These are phyloP conservation scores for Aphanoascus verrucosus DNA, from an alignment of 2,329 filamentous ascomycete genomes.

Conservation along the genomic window DNA sequence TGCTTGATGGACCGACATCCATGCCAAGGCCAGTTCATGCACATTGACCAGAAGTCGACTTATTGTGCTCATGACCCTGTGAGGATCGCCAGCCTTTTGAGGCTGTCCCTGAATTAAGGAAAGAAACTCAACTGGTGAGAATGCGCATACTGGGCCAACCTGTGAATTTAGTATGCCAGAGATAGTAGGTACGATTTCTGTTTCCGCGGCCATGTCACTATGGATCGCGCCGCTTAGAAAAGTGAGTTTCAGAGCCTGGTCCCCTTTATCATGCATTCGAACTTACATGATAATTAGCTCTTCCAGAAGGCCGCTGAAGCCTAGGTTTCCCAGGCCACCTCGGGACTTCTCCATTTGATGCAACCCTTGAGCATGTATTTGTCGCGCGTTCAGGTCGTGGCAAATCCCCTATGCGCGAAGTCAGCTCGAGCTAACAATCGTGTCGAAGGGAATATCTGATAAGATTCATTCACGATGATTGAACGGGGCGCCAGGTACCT, in stretches of 20 bases:
- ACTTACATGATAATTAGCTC: conserved; percentile 12
- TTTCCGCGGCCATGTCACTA: neutral
- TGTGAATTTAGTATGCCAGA: neutral
- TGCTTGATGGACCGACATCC: neutral
- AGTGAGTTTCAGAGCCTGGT: neutral
- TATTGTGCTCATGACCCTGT: neutral
- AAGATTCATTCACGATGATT: neutral
- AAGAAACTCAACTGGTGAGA: conserved; percentile 1
- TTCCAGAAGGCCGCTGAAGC: conserved; percentile 9
- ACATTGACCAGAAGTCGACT: neutral
- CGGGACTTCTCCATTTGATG: conserved; percentile 8
- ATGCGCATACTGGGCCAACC: neutral
- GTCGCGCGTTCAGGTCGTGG: neutral
- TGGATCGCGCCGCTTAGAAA: neutral
- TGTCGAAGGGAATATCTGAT: neutral
- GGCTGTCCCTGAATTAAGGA: neutral
- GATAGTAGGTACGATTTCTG: neutral
- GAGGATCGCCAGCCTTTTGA: neutral
- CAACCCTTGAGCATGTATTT: conserved; percentile 3
- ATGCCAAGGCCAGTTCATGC: neutral
- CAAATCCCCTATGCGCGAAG: neutral
- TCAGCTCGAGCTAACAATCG: neutral
- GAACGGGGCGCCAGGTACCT: neutral
- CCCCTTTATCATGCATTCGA: neutral
- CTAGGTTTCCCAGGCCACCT: conserved; percentile 8